Conservation (phyloP, 306 rosid species). For the Psophocarpus tetragonolobus region DNA sequence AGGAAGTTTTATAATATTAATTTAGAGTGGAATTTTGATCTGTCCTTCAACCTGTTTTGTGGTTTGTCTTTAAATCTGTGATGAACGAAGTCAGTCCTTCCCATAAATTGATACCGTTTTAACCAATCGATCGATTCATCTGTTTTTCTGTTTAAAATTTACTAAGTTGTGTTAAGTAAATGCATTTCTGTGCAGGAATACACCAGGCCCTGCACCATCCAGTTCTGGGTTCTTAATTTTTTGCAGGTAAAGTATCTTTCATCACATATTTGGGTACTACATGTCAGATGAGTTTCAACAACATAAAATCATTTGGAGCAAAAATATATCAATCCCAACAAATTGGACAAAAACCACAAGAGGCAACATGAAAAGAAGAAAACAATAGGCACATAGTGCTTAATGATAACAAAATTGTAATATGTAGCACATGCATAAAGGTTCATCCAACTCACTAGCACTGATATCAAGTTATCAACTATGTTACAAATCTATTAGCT, state of each 20-base stretch:
- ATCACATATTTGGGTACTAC: not conserved
- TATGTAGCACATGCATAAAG: not conserved
- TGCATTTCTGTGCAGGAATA: constrained; percentile 58
- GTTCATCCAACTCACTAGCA: not conserved
- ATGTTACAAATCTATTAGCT: not conserved
- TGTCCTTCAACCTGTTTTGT: too few relatives aligned
- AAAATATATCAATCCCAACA: not conserved
- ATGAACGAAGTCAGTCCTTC: not conserved
- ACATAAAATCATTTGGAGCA: not conserved
- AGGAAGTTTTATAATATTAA: not conserved
- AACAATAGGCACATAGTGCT: not conserved
- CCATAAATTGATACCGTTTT: not conserved
- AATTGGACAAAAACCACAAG: not conserved
- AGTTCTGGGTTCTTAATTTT: constrained; percentile 71
- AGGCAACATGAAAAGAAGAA: not conserved
- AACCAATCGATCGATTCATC: not conserved
- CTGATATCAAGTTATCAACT: not conserved
- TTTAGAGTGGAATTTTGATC: not conserved
- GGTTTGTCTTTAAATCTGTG: not conserved
- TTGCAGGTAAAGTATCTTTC: constrained; percentile 59
- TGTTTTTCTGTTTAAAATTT: not conserved
- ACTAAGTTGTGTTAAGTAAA: not conserved
- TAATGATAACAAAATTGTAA: not conserved
- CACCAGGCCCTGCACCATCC: constrained; percentile 60
- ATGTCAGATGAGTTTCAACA: not conserved